Evolutionary conservation across 768 basidiomycete species (phyloP).

Genomic region (Austroboletus eburneus): DNA sequence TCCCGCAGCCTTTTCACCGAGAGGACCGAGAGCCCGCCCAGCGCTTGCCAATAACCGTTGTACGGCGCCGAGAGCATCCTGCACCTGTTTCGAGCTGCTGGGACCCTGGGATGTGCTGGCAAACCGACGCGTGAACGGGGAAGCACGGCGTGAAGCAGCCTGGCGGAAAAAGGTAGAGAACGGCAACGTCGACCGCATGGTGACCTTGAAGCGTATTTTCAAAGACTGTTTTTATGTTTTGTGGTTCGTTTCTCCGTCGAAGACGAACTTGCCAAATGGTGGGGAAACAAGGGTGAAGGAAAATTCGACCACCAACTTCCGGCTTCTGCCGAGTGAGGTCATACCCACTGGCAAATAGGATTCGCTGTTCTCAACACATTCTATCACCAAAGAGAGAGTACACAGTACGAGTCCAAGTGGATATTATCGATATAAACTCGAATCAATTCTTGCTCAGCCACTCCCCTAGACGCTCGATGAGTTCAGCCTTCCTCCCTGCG

Average conservation of each 20-base stretch:
- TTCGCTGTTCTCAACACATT: no score
- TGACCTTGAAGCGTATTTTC: neutral
- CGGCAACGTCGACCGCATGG: constrained; percentile 20
- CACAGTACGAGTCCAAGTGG: no score
- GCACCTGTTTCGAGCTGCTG: constrained; percentile 57
- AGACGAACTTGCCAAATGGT: neutral
- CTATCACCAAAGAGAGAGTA: no score
- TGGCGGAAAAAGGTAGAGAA: constrained; percentile 24
- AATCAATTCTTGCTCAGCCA: constrained; percentile 47
- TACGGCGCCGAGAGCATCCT: constrained; percentile 57
- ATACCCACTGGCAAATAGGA: no score
- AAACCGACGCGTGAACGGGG: constrained; percentile 34
- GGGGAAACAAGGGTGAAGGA: neutral
- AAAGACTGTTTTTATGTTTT: constrained; percentile 7
- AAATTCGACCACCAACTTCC: neutral
- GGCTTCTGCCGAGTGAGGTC: neutral
- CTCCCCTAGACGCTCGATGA: constrained; percentile 60
- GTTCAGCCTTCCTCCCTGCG: constrained; percentile 70
- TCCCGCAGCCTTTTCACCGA: constrained; percentile 51
- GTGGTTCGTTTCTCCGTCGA: constrained; percentile 1
- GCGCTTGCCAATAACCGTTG: constrained; percentile 53
- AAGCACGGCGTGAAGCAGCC: constrained; percentile 11
- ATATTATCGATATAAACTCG: no score
- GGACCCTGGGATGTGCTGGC: constrained; percentile 44
- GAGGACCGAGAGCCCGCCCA: constrained; percentile 44